Base-by-base conservation (phyloP, 1,284 basidiomycete genomes). In the Mycosarcoma maydis region DNA sequence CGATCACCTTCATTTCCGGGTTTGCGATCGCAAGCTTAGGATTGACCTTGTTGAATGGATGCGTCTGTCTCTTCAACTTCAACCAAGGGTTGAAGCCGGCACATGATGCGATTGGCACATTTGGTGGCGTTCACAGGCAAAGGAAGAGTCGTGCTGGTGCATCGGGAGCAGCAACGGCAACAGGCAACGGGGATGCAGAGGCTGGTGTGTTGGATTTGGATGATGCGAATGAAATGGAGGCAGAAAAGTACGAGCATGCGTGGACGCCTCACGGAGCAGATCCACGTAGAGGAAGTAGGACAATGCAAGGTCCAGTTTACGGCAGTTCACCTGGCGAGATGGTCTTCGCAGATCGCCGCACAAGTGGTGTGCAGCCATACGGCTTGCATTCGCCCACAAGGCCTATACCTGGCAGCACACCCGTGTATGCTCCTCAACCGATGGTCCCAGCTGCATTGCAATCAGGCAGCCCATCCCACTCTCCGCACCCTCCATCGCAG, bases 61-160 rank as follows among this genome's bases (percentile, higher is more conserved):
- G 75, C 38, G 41, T 72, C 20, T 77, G 76, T 43, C 37, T 76
- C 47, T 38, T 59, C 41, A 78, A 78, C 59, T 78, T 78, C 57
- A 42, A 64, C 39, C 67, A 75, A 29, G 72, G 73, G 2, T 50
- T 75, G 19, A 64, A 59, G 30, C 67, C 64, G 22, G 73, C 73
- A 5, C 73, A 75, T 42, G 71, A 73, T 45, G 51, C 54, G 24
- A 75, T 75, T 16, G 73, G 73, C 5, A 58, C 34, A 6, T 72
- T 72, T 49, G 69, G 54, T 14, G 69, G 69, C 17, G 69, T 72
- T 2, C 53, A 60, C 17, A n/a, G 58, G 26, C 54, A 50, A n/a
- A 33, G 67, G 1, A 22, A 29, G 16, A 34, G 67, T 20, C 36
- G 36, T 7, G 14, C 17, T 37, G 17, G 36, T 7, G 14, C 17